Evolutionary conservation across 2,329 filamentous ascomycete genomes (phyloP), one percentile per base, ranked within the genome.

Genomic region (Arthrobotrys conoides): DNA sequence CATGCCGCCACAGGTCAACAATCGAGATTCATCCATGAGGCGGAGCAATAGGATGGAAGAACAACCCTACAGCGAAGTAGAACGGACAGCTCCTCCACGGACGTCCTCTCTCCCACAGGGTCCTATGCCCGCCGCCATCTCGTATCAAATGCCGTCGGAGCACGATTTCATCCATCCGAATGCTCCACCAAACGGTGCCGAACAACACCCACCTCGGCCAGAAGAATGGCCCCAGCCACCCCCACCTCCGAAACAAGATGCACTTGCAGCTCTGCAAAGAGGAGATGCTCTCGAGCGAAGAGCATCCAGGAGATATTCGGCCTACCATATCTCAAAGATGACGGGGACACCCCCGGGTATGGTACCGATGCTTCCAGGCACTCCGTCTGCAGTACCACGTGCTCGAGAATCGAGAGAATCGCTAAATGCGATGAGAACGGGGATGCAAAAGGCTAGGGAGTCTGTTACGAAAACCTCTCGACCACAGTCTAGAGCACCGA

Each of bases 251-350:
- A 91, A 94, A 82, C 92, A 96, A 82, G 96, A 97, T 86, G 96
- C 96, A 4, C 87, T 99, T 66, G 93, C 93, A 61, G 94, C 94
- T 64, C 85, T 99, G 81, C 96, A 98, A 85, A 90, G 94, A 84
- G 94, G 94, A 38, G 95, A 95, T 20, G 94, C 97, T 81, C 86
- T 99, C 63, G 96, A 99, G 85, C 90, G 96, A 83, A 89, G 96
- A 83, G 96, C 96, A 0, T 99, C 96, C 14, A 89, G 95, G 81
- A 88, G 96, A 82, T 99, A 98, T 83, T 98, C 96, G 1, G 92
- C 94, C 67, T 99, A 98, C 83, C 96, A 99, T 83, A 97, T 99
- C 81, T 93, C 93, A 55, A 98, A 97, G 83, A 94, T 97, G 82
- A 87, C 98, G 1, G 95, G 95, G 10, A 89, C 90, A 16, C 91